phyloP scores from a whole-genome alignment of 495 filamentous ascomycete species.

The Hypoxylon rickii region DNA sequence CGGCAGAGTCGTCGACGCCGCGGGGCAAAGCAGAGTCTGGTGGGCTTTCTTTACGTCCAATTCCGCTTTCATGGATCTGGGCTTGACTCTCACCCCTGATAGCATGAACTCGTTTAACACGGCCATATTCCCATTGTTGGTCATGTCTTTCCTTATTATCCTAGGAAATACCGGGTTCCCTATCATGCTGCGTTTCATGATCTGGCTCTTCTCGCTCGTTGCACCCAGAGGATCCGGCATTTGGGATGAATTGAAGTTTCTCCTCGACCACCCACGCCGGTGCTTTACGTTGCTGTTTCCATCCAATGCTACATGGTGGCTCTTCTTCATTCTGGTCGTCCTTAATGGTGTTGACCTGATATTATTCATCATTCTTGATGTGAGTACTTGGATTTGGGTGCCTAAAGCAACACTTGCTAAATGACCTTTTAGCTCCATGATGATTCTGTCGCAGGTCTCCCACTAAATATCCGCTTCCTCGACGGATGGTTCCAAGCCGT shows the following conservation, averaged over 20 bases:
- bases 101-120: slow-evolving; percentile 86
- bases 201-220: slow-evolving; percentile 72
- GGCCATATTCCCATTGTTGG: slow-evolving; percentile 72
- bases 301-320: slow-evolving; percentile 90
- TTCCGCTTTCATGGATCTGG: slow-evolving; percentile 88
- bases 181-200: slow-evolving; percentile 86
- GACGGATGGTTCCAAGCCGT: slow-evolving; percentile 88
- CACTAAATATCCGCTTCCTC: slow-evolving; percentile 72
- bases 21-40: slow-evolving; percentile 73
- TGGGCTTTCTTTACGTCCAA: slow-evolving; percentile 88
- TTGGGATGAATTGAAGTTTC: slow-evolving; percentile 87
- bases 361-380: slow-evolving; percentile 88
- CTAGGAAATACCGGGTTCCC: slow-evolving; percentile 95
- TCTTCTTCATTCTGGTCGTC: slow-evolving; percentile 81
- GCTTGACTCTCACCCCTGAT: slow-evolving; percentile 86
- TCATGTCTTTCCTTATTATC: slow-evolving; percentile 81
- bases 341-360: slow-evolving; percentile 84
- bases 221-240: slow-evolving; percentile 64
- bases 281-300: slow-evolving; percentile 96
- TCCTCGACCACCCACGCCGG: slow-evolving; percentile 90
- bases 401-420: no score
- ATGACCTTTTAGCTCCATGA: slow-evolving; percentile 64
- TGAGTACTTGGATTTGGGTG: slow-evolving; percentile 48
- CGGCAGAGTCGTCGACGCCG: slow-evolving; percentile 61
- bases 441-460: slow-evolving; percentile 60